These are phyloP conservation scores for Exophiala lecanii-corni DNA, from an alignment of 2,329 filamentous ascomycete species.

Conservation along the genomic window DNA sequence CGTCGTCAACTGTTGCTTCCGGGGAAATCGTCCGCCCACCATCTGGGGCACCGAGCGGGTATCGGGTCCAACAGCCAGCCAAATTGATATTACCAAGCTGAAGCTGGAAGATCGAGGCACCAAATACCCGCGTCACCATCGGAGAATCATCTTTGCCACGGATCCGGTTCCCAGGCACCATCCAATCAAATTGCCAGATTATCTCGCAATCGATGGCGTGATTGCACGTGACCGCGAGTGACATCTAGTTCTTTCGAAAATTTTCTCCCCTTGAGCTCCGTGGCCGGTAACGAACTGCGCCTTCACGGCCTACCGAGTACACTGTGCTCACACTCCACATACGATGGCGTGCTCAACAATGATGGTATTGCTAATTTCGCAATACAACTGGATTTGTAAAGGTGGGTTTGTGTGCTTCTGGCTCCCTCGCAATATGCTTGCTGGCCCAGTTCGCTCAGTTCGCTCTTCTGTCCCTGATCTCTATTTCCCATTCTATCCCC, in stretches of 20 bases:
- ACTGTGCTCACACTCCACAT: too few relatives aligned
- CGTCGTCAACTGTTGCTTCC: too few relatives aligned
- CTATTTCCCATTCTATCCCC: too few relatives aligned
- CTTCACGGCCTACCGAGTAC: conserved; percentile 16
- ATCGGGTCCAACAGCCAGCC: too few relatives aligned
- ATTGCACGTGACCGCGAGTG: conserved; percentile 15
- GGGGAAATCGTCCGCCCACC: too few relatives aligned
- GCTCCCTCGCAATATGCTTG: conserved; percentile 5
- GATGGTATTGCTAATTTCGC: conserved; percentile 21
- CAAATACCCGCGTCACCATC: too few relatives aligned
- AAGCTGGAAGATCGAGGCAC: too few relatives aligned
- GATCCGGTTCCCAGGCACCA: too few relatives aligned
- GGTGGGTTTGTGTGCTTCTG: conserved; percentile 14
- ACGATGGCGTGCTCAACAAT: conserved; percentile 24
- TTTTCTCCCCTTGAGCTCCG: conserved; percentile 6
- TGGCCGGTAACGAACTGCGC: conserved; percentile 10
- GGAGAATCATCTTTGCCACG: too few relatives aligned
- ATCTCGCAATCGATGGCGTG: conserved; percentile 16
- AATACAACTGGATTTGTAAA: conserved; percentile 21
- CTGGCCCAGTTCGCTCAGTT: conserved; percentile 4
- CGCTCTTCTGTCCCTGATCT: conserved; percentile 4
- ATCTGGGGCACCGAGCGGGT: too few relatives aligned
- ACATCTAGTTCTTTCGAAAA: background rate
- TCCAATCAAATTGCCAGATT: background rate
- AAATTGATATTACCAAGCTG: too few relatives aligned